Conservation (phyloP, 2,329 filamentous ascomycete genomes). For the Aspergillus pseudoviridinutans region DNA sequence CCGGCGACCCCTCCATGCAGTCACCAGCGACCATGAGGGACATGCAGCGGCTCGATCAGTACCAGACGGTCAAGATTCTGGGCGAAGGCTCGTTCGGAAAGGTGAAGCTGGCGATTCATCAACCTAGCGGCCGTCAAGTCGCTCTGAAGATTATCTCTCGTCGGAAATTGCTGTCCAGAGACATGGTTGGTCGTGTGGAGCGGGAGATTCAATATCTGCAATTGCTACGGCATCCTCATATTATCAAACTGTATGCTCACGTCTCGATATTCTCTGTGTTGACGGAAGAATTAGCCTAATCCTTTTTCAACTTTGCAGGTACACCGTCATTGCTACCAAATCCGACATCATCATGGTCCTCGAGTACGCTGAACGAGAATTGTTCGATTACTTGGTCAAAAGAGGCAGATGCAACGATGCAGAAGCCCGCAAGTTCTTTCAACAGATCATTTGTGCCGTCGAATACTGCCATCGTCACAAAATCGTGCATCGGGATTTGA, state of each 20-base stretch:
- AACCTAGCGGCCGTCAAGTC: slow-evolving; percentile 89
- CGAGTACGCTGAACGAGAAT: slow-evolving; percentile 91
- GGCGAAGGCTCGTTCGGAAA: slow-evolving; percentile 98
- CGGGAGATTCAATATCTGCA: slow-evolving; percentile 98
- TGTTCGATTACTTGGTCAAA: slow-evolving; percentile 97
- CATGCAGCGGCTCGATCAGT: slow-evolving; percentile 85
- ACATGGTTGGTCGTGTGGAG: slow-evolving; percentile 97
- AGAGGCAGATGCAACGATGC: slow-evolving; percentile 87
- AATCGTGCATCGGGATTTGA: slow-evolving; percentile 95
- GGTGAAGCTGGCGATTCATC: slow-evolving; percentile 92
- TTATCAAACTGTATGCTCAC: slow-evolving; percentile 83
- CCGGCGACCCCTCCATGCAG: slow-evolving; percentile 30
- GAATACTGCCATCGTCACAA: slow-evolving; percentile 99
- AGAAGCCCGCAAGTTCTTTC: slow-evolving; percentile 95
- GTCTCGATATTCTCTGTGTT: not conserved
- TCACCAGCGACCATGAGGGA: slow-evolving; percentile 50
- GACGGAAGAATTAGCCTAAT: slow-evolving; percentile 13
- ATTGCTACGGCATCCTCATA: slow-evolving; percentile 90
- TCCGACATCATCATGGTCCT: slow-evolving; percentile 98
- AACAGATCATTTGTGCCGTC: slow-evolving; percentile 97
- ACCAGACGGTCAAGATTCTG: slow-evolving; percentile 83
- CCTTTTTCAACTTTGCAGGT: slow-evolving; percentile 49
- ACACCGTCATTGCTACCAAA: slow-evolving; percentile 92
- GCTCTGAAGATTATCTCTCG: slow-evolving; percentile 96
- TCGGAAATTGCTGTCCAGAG: slow-evolving; percentile 91